Evolutionary conservation across 345 rosid species (phyloP).

Genomic region (Limnanthes douglasii): DNA sequence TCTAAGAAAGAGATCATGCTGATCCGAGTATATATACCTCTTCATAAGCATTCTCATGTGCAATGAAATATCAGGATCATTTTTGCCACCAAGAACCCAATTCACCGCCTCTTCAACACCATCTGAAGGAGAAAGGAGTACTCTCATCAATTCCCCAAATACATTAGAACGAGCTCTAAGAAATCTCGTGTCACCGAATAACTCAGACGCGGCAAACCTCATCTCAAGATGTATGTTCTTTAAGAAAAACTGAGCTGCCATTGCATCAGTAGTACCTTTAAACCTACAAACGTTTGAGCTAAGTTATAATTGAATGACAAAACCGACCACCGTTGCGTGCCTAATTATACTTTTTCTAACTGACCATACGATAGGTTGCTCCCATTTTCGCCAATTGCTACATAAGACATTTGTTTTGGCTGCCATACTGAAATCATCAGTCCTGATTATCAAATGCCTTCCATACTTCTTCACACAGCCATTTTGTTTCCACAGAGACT

Average conservation of each 20-base stretch:
- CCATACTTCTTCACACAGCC: constrained; percentile 46
- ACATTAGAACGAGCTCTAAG: constrained; percentile 55
- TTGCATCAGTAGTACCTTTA: constrained; percentile 90
- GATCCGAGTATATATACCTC: no score
- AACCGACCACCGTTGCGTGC: background rate
- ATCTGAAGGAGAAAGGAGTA: constrained; percentile 65
- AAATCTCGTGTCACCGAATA: constrained; percentile 54
- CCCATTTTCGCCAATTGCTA: constrained; percentile 87
- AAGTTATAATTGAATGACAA: constrained; percentile 2
- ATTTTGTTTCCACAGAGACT: constrained; percentile 79
- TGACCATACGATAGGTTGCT: constrained; percentile 82
- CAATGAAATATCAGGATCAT: constrained; percentile 73
- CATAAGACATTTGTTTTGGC: constrained; percentile 60
- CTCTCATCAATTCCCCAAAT: constrained; percentile 84
- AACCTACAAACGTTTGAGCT: constrained; percentile 39
- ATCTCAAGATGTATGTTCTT: constrained; percentile 75
- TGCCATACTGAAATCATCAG: constrained; percentile 90
- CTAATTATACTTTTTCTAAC: constrained; percentile 7
- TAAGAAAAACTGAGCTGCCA: constrained; percentile 83
- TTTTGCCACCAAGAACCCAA: constrained; percentile 47
- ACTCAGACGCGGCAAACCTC: constrained; percentile 53
- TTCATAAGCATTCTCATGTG: constrained; percentile 90
- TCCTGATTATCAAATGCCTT: constrained; percentile 65
- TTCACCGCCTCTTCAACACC: constrained; percentile 68
- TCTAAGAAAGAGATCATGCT: no score